Conservation (phyloP, 1,284 basidiomycete genomes). For the Prillingera fragicola region DNA sequence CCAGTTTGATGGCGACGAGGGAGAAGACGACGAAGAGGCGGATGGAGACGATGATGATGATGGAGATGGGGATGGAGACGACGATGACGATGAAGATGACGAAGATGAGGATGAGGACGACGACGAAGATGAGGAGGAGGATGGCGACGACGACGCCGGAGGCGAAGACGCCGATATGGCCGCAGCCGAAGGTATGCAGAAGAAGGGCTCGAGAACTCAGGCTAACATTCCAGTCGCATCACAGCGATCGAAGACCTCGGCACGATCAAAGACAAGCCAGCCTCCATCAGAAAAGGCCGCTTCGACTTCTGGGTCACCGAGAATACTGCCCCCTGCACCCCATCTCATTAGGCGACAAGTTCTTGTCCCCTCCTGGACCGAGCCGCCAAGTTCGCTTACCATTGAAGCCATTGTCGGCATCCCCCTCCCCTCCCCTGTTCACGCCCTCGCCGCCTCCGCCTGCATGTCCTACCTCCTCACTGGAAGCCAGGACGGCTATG, state of each 20-base stretch:
- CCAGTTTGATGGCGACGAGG: slow-evolving; percentile 15
- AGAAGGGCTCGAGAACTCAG: not conserved
- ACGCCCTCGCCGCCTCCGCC: slow-evolving; percentile 74
- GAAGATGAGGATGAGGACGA: slow-evolving; percentile 25
- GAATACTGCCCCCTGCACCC: no score
- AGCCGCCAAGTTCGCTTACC: slow-evolving; percentile 58
- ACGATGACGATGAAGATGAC: slow-evolving; percentile 25
- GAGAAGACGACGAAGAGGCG: slow-evolving; percentile 17
- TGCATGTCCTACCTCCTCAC: slow-evolving; percentile 86
- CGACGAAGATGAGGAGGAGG: slow-evolving; percentile 24
- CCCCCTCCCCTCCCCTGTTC: slow-evolving; percentile 79
- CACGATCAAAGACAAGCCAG: not conserved
- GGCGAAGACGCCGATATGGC: slow-evolving; percentile 18
- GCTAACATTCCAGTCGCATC: not conserved
- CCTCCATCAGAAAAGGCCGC: no score
- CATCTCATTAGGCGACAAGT: slow-evolving; percentile 34
- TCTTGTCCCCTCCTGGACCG: slow-evolving; percentile 26
- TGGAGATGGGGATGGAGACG: slow-evolving; percentile 21
- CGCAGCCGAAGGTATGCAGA: slow-evolving; percentile 1
- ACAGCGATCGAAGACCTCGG: not conserved
- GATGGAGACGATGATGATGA: slow-evolving; percentile 16
- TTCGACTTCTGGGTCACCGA: no score
- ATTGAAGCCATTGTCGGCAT: slow-evolving; percentile 92
- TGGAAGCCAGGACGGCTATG: slow-evolving; percentile 88
- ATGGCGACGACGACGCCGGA: slow-evolving; percentile 14